Base-by-base conservation (phyloP, 257 asterid species). In the Solanum bulbocastanum region DNA sequence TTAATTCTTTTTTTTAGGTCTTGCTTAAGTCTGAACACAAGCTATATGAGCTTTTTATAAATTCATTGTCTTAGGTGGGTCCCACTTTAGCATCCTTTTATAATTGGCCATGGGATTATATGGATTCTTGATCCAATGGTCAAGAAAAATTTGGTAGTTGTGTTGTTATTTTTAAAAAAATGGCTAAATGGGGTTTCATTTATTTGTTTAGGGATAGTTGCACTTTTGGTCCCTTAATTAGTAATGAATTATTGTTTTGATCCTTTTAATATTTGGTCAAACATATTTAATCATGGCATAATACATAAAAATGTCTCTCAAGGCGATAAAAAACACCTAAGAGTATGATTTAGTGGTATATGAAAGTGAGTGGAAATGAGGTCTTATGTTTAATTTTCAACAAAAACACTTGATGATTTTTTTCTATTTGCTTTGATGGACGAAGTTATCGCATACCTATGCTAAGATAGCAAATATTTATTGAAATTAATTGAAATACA, bases 1-100 rank as follows among this genome's bases (percentile, higher is more conserved):
- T 25, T 36, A 30, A 4, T 73, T 32, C 23, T 12, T 16, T 52
- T 52, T 52, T 52, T 52, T 49, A 39, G 83, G 44, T 83, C 84
- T 85, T 46, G 15, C 82, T 69, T 23, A 37, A 37, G 83, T 44
- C 18, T 83, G 52, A 87, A 91, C 60, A 69, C 35, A 25, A 60
- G 66, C 79, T 81, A 32, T 71, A 71, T 71, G 25, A 27, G 81
- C 89, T 69, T 73, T 88, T 74, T 83, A 69, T 68, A 83, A 90
- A 83, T 71, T 83, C 60, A 79, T 73, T 74, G 88, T 84, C 85
- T 30, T 15, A 11, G 3, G 83, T 87, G 65, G 89, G 88, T 46
- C 62, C 87, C 58, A 89, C 10, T 3, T 82, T 40, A 2, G 35
- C 16, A 18, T 3, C 4, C 23, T 72, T 32, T 52, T 52, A 14